phyloP scores from a whole-genome alignment of 1,284 basidiomycete genomes.

The Tilletia setariae region DNA sequence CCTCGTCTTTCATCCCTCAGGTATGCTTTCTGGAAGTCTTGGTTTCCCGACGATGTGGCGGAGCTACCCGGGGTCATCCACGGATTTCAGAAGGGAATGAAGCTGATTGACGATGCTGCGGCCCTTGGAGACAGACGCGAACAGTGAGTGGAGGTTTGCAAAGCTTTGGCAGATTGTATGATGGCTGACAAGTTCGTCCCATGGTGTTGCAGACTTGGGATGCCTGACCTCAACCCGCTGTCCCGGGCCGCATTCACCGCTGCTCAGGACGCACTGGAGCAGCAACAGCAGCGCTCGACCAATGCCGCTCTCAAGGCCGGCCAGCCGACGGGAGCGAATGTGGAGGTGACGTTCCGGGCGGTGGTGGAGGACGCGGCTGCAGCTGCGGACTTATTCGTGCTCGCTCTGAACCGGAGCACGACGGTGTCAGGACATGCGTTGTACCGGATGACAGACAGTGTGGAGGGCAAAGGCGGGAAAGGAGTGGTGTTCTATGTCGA shows the following conservation, averaged over 20 bases:
- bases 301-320: not conserved
- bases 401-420: constrained; percentile 78
- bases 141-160: not conserved
- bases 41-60: constrained; percentile 63
- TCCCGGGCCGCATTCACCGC: constrained; percentile 19
- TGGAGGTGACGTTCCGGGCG: constrained; percentile 69
- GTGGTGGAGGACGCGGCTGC: constrained; percentile 85
- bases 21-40: constrained; percentile 74
- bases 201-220: constrained; percentile 64
- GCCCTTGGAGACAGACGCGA: constrained; percentile 59
- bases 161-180: not conserved
- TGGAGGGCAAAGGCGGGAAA: constrained; percentile 68
- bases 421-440: constrained; percentile 69
- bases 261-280: constrained; percentile 10
- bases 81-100: constrained; percentile 79
- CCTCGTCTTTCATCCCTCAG: constrained; percentile 37
- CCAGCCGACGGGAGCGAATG: constrained; percentile 19
- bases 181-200: constrained; percentile 32
- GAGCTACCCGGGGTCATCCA: constrained; percentile 65
- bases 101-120: constrained; percentile 88
- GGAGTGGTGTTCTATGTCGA: constrained; percentile 78
- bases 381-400: constrained; percentile 77
- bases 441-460: constrained; percentile 72
- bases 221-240: constrained; percentile 60
- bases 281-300: not conserved